Evolutionary conservation across 306 rosid species (phyloP).

Genomic region (Vigna hirtella): DNA sequence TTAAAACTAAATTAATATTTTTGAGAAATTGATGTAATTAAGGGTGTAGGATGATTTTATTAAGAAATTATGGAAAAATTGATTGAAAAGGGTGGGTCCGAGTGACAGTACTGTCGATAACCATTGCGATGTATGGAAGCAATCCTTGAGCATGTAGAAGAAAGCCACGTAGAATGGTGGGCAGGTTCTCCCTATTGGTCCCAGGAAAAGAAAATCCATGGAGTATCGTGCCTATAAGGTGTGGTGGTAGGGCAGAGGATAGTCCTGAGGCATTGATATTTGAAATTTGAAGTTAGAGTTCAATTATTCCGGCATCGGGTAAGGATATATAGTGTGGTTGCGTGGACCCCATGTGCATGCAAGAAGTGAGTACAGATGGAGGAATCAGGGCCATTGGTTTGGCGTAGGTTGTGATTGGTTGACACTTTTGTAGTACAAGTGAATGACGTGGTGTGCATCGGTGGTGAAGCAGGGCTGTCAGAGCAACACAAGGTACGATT

Average conservation of each 20-base stretch:
- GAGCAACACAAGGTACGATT: not conserved
- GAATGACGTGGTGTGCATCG: not conserved
- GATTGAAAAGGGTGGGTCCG: slow-evolving; percentile 4
- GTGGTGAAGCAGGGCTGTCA: not conserved
- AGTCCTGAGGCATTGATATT: not conserved
- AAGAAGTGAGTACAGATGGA: slow-evolving; percentile 38
- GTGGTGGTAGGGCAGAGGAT: not conserved
- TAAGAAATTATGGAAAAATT: not conserved
- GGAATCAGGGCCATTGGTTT: slow-evolving; percentile 12
- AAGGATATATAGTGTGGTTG: not conserved
- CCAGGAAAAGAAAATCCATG: not conserved
- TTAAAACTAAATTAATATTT: no score
- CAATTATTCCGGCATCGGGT: slow-evolving; percentile 26
- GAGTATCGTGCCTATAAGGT: not conserved
- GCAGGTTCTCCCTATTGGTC: not conserved
- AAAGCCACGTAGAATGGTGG: slow-evolving; percentile 42
- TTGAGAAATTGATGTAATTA: no score
- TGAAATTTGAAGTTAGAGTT: slow-evolving; percentile 6
- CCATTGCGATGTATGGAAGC: slow-evolving; percentile 7
- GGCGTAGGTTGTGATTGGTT: not conserved
- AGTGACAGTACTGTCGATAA: slow-evolving; percentile 11
- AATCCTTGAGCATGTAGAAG: slow-evolving; percentile 6
- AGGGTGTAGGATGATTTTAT: no score
- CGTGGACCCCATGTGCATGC: slow-evolving; percentile 34
- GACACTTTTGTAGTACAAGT: not conserved